These are phyloP conservation scores for Syncephalastrum contaminatum DNA, from an alignment of 371 early-diverging fungal genomes.

Conservation along the genomic window DNA sequence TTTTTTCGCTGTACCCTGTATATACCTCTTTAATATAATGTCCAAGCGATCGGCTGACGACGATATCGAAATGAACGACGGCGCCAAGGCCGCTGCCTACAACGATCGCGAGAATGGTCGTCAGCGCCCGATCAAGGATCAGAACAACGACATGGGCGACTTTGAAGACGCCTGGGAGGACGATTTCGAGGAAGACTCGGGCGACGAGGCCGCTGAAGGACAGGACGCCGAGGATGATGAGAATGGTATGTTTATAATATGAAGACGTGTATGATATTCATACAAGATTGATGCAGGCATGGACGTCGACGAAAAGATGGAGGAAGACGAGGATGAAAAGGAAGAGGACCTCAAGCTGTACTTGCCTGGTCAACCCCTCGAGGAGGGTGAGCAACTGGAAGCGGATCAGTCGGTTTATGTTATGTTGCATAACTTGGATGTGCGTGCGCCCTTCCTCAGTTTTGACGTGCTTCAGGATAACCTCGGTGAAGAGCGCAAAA, in stretches of 20 bases:
- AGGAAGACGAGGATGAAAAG: constrained; percentile 44
- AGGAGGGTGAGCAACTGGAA: constrained; percentile 87
- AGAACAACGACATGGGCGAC: constrained; percentile 86
- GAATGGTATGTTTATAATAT: constrained; percentile 39
- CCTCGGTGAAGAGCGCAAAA: constrained; percentile 78
- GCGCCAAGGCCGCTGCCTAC: constrained; percentile 35
- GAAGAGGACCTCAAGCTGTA: constrained; percentile 74
- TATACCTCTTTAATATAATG: constrained; percentile 27
- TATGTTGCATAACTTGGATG: constrained; percentile 92
- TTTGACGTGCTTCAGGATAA: constrained; percentile 91
- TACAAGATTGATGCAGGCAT: constrained; percentile 25
- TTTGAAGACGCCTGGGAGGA: constrained; percentile 97
- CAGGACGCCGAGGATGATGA: constrained; percentile 43
- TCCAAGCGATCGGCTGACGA: constrained; percentile 63
- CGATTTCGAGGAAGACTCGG: constrained; percentile 81
- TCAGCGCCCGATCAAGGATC: constrained; percentile 22
- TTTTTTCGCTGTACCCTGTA: constrained; percentile 3
- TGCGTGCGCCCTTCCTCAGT: constrained; percentile 95
- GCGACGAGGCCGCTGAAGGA: constrained; percentile 55
- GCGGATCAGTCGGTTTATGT: constrained; percentile 93
- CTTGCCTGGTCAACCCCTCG: constrained; percentile 89
- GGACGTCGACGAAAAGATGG: constrained; percentile 58
- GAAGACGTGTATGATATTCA: not conserved
- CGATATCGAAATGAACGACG: constrained; percentile 46
- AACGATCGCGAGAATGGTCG: constrained; percentile 27